These are phyloP conservation scores for Citrullus colocynthis DNA, from an alignment of 306 rosid genomes.

Conservation along the genomic window DNA sequence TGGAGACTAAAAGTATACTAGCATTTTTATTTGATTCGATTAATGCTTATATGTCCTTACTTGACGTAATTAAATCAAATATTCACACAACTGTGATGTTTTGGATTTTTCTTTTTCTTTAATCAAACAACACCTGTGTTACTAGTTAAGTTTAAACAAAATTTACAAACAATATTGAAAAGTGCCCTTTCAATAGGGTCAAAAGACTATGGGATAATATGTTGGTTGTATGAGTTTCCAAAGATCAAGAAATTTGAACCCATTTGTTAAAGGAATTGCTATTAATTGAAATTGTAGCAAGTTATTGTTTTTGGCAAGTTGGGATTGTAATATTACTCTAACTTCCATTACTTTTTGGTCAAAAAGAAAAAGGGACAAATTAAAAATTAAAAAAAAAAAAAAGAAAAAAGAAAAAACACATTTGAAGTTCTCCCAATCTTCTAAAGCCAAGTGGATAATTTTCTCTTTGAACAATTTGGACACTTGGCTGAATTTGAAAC, in stretches of 20 bases:
- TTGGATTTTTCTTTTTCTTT: neutral
- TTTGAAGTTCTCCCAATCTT: neutral
- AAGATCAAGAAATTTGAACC: neutral
- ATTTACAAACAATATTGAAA: neutral
- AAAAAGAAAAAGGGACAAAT: neutral
- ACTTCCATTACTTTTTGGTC: neutral
- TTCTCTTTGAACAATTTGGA: neutral
- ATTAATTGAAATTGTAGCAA: neutral
- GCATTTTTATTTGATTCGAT: too few relatives aligned
- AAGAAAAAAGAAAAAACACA: neutral
- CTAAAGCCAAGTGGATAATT: neutral
- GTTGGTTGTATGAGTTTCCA: neutral
- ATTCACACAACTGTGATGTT: neutral
- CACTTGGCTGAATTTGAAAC: conserved; percentile 1
- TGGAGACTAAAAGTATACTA: too few relatives aligned
- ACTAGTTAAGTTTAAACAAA: neutral
- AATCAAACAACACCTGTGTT: neutral
- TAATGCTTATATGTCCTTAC: too few relatives aligned
- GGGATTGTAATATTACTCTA: neutral
- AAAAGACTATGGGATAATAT: neutral
- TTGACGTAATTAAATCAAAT: neutral
- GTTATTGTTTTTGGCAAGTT: neutral
- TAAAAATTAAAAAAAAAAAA: neutral
- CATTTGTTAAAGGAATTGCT: neutral
- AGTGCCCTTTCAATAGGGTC: neutral